Evolutionary conservation across 2,329 filamentous ascomycete genomes (phyloP).

Genomic region (Polychaeton citri): DNA sequence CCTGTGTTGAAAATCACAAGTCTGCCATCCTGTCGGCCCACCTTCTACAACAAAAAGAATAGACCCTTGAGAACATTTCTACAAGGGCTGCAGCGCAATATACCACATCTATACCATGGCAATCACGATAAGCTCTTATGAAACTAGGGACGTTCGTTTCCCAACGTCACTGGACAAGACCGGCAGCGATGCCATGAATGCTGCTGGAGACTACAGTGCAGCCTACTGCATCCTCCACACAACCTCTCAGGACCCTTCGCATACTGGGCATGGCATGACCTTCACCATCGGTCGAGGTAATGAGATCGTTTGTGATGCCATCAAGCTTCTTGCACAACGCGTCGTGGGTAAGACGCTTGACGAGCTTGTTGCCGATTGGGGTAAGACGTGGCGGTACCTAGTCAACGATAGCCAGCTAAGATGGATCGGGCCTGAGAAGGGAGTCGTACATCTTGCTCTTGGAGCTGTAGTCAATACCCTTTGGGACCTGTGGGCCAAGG

Average conservation of each 20-base stretch:
- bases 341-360: slow-evolving; percentile 63
- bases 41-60: too few relatives aligned
- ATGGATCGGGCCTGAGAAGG: slow-evolving; percentile 91
- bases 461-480: slow-evolving; percentile 76
- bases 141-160: slow-evolving; percentile 37
- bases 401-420: slow-evolving; percentile 81
- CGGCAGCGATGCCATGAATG: slow-evolving; percentile 95
- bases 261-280: slow-evolving; percentile 68
- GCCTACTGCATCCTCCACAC: slow-evolving; percentile 90
- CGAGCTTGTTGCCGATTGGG: slow-evolving; percentile 68
- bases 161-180: slow-evolving; percentile 87
- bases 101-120: slow-evolving; percentile 27
- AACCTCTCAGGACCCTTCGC: slow-evolving; percentile 41
- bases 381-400: slow-evolving; percentile 80
- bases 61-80: too few relatives aligned
- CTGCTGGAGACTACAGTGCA: slow-evolving; percentile 79
- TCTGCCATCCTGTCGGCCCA: too few relatives aligned
- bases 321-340: slow-evolving; percentile 63
- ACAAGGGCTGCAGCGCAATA: too few relatives aligned
- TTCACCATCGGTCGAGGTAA: slow-evolving; percentile 85
- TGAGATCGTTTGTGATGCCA: slow-evolving; percentile 80
- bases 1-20: too few relatives aligned
- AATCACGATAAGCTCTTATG: slow-evolving; percentile 30
- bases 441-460: slow-evolving; percentile 82
- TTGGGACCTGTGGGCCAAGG: slow-evolving; percentile 93